Base-by-base conservation (phyloP, 2,329 filamentous ascomycete species). In the Orbilia ellipsospora region DNA sequence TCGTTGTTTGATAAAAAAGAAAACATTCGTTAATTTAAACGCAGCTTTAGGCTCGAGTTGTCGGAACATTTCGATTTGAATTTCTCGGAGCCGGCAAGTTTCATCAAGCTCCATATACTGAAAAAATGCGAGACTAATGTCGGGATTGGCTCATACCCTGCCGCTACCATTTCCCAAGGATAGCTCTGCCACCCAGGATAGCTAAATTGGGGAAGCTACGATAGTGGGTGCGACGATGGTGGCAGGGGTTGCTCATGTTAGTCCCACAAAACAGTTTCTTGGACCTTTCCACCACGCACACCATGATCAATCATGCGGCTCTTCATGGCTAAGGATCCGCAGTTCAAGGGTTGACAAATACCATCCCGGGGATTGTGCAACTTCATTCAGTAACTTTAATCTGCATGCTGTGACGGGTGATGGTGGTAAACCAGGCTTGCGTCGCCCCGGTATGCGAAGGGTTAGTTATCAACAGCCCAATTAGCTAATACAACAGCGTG, bases 261-360 rank as follows among this genome's bases (percentile, higher is more conserved):
- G 59, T 63, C 45, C 45, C 62, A 57, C 56, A 40, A 56, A 40
- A 63, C 16, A 61, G 40, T 62, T 57, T 51, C 31, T 51, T 48
- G 44, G 44, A 48, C 16, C 13, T 48, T 23, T 13, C 7, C 57
- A 54, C 56, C 16, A 67, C 52, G 69, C 56, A 61, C 42, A 28
- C 54, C n/a, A 48, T 16, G 44, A 63, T 64, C 57, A 51, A 68
- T 60, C 28, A 74, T 74, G 70, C 62, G 70, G 70, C 70, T 74
- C 70, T 72, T 59, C 44, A 31, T 16, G 44, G 57, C 68, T 63
- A 74, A 74, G 70, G 70, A 74, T 74, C 70, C 57, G 42, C 52
- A 57, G 15, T 64, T 74, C 31, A 16, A 59, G 50, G 36, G 63
- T 74, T 74, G 70, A 74, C 70, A 74, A 74, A 74, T 74, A 74